Conservation (phyloP, 768 basidiomycete genomes). For the Lentinula sp. region DNA sequence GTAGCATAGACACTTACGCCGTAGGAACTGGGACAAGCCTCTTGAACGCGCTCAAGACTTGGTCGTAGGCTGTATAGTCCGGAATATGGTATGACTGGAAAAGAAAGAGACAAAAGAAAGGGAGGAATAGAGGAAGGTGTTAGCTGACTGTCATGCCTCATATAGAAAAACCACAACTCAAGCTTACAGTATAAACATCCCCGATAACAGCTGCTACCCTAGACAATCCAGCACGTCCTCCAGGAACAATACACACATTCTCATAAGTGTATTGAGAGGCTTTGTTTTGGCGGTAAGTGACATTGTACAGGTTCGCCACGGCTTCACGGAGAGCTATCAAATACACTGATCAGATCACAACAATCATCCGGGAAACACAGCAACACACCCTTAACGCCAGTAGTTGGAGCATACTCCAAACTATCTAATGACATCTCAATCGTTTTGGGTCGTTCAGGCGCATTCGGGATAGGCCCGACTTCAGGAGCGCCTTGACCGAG, state of each 20-base stretch:
- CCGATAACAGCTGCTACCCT: conserved; percentile 89
- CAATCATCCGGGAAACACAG: not conserved
- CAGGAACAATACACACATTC: conserved; percentile 94
- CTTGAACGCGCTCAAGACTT: conserved; percentile 80
- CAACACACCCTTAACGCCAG: conserved; percentile 71
- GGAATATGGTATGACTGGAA: conserved; percentile 80
- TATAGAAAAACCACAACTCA: not conserved
- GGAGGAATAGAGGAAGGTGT: not conserved
- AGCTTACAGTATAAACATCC: conserved; percentile 73
- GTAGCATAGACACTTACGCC: conserved; percentile 41
- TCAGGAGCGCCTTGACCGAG: conserved; percentile 89
- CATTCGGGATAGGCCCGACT: conserved; percentile 77
- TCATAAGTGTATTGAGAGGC: conserved; percentile 82
- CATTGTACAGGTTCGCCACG: conserved; percentile 87
- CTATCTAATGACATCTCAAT: conserved; percentile 67
- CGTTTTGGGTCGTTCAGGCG: conserved; percentile 55
- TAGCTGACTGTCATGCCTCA: not conserved
- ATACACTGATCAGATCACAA: not conserved
- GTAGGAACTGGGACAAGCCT: conserved; percentile 89
- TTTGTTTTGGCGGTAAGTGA: conserved; percentile 79
- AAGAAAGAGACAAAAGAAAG: not conserved
- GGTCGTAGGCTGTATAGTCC: conserved; percentile 88
- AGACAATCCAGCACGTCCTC: conserved; percentile 85
- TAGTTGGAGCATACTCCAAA: conserved; percentile 89
- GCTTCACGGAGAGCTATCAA: conserved; percentile 71